Evolutionary conservation across 306 rosid species (phyloP), one percentile per base, ranked within the genome.

Genomic region (Medicago arabica): DNA sequence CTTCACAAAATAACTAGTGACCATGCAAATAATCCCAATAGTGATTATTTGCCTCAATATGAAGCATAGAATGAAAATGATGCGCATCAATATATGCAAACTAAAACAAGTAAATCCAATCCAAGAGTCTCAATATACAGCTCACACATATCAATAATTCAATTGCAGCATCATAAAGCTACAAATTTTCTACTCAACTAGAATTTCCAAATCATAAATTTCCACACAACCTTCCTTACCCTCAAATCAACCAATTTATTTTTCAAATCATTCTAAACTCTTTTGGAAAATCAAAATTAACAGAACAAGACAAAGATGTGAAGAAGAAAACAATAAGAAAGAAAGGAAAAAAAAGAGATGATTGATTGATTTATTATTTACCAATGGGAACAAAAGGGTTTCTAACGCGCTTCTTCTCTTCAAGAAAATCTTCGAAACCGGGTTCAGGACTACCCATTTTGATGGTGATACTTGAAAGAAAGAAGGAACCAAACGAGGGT

Each of bases 351-450:
- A n/a, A n/a, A n/a, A n/a, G n/a, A n/a, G n/a, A n/a, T n/a, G n/a
- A n/a, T n/a, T n/a, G n/a, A n/a, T n/a, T n/a, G n/a, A n/a, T n/a
- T n/a, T n/a, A n/a, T n/a, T n/a, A n/a, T n/a, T n/a, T 87, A 95
- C 99, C 98, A 41, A 92, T 5, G 53, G 99, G 98, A 17, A 96
- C 99, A 1, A 78, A 46, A 78, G 99, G 97, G 91, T 92, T 95
- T 76, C 91, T 84, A 31, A 72, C 78, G 69, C 96, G 91, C 88
- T 92, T 92, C 87, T 90, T 90, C 54, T 88, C 93, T 49, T 28
- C 76, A 14, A 88, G 80, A 67, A 88, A 86, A 9, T 87, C 93
- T 36, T 89, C 93, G 54, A 83, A 80, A 57, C 67, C 63, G 76
- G 88, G 83, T 55, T 88, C 92, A 2, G 83, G 78, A 15, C 80